phyloP scores from a whole-genome alignment of 345 rosid genomes.

The Excoecaria agallocha region DNA sequence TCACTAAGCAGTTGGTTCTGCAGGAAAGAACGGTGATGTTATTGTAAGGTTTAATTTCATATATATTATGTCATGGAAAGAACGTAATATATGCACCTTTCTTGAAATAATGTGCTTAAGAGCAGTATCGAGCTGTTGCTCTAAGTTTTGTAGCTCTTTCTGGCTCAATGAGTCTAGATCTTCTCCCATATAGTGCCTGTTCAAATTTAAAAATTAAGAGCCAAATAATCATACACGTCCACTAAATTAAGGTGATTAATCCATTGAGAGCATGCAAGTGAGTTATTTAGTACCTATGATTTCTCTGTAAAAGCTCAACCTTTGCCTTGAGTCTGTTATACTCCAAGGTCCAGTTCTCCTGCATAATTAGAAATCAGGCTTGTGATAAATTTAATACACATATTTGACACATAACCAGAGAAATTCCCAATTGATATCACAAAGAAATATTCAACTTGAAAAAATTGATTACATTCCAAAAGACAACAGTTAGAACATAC shows the following conservation, averaged over 20 bases:
- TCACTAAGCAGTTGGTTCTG: conserved; percentile 89
- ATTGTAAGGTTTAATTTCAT: no score
- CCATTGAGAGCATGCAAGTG: background rate
- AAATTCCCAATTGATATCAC: background rate
- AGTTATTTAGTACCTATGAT: conserved; percentile 69
- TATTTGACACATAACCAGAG: background rate
- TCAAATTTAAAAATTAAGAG: background rate
- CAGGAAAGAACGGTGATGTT: background rate
- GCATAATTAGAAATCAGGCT: conserved; percentile 6
- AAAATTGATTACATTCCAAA: background rate
- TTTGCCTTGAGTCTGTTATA: conserved; percentile 78
- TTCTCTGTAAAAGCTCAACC: conserved; percentile 77
- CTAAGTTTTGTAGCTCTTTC: conserved; percentile 78
- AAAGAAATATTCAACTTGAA: background rate
- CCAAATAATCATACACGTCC: background rate
- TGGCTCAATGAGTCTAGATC: conserved; percentile 61
- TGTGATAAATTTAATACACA: no score
- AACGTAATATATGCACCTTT: conserved; percentile 40
- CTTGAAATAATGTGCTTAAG: conserved; percentile 73
- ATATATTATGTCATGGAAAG: background rate
- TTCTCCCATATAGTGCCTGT: conserved; percentile 86
- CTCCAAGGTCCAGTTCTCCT: conserved; percentile 79
- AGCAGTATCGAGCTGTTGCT: conserved; percentile 88
- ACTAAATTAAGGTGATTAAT: background rate
- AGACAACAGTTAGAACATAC: background rate